phyloP scores from a whole-genome alignment of 208 protist species.

The Leishmania tarentolae region DNA sequence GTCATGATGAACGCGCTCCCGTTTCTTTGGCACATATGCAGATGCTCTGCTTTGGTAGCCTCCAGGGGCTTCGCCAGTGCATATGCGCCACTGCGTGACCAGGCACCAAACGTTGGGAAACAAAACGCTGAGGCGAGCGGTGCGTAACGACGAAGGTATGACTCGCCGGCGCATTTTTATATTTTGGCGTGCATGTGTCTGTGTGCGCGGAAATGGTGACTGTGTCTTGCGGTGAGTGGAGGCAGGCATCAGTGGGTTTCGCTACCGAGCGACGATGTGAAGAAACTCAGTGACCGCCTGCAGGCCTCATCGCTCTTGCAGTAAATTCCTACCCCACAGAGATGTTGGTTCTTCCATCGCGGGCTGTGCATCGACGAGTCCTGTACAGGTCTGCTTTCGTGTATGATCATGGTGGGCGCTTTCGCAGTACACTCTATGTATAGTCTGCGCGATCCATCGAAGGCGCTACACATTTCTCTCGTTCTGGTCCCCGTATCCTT shows the following conservation, averaged over 20 bases:
- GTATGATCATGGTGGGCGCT: too few relatives aligned
- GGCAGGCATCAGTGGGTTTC: neutral
- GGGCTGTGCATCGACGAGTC: neutral
- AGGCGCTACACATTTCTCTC: neutral
- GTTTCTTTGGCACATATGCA: neutral
- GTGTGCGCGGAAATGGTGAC: too few relatives aligned
- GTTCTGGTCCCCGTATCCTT: neutral
- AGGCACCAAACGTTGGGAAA: neutral
- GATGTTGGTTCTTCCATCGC: neutral
- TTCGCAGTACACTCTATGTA: too few relatives aligned
- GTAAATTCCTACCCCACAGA: neutral
- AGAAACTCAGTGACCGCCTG: neutral
- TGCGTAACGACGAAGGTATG: neutral
- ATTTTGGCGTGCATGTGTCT: too few relatives aligned
- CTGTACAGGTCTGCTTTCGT: neutral
- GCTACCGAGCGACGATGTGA: neutral
- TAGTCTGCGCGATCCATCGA: neutral
- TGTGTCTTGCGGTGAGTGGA: neutral
- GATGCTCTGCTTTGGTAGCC: neutral
- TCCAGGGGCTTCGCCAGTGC: neutral
- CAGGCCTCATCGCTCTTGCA: neutral
- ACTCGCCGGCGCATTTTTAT: too few relatives aligned
- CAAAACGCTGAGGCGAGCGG: neutral
- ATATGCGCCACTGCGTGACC: neutral
- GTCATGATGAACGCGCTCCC: neutral